Evolutionary conservation across 2,329 filamentous ascomycete genomes (phyloP), one percentile per base, ranked within the genome.

Genomic region (Xylaria sp.): DNA sequence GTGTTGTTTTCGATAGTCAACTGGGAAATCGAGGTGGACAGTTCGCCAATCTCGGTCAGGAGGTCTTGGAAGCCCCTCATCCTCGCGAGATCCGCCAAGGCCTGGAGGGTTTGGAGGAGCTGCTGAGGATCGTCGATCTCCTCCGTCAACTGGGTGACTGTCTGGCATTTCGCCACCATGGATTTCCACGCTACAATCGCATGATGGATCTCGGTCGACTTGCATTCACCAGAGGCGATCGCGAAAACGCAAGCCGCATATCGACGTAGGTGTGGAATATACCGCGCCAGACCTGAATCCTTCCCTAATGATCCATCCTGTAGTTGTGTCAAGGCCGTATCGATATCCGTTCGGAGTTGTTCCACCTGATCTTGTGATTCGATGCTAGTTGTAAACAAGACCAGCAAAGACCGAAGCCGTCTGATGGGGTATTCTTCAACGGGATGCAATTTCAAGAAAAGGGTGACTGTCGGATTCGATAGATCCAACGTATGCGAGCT

Each of bases 401-500:
- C 74, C 1, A 83, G 69, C 4, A 85, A 69, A 0, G 81, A 78
- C 11, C 83, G 76, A 2, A 85, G 71, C 18, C 82, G 75, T 39
- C 83, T 76, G 42, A 86, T 70, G 0, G 83, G 83, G 62, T 81
- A 80, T 19, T 73, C 75, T 0, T 82, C 78, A 1, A 73, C 66
- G 2, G 80, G 75, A 62, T 83, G 84, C 1, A 80, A 75, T 5
- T 78, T 73, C 3, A 85, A 69, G 8, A 85, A 69, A 0, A 76
- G 72, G 42, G 78, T 75, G 9, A 83, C 73, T 10, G 74, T 76
- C 1, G 79, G 71, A 54, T 82, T 78, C 4, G 78, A 74, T 13
- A 81, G 70, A 7, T 74, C 74, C 23, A 77, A 68, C 2, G 72
- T 73, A 34, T 72, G 68, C 23, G 66, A 61, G 4, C 69, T 70